Percentiles rank a stretch among this genome's conserved stretches.
phyloP scores from a whole-genome alignment of 495 filamentous ascomycete species.

The Neurospora tetrasperma region DNA sequence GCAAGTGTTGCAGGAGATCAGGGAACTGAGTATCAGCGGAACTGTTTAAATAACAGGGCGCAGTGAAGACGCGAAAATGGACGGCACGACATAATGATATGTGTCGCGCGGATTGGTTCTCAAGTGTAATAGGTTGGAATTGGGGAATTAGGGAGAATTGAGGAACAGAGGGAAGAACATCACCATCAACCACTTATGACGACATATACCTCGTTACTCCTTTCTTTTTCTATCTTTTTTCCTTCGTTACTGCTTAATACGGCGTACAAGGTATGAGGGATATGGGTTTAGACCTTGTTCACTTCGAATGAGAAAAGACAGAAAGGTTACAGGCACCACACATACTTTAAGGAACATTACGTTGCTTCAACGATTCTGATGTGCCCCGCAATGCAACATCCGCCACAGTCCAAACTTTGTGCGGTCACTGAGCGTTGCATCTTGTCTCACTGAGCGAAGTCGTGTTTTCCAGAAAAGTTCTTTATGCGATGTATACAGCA shows the following conservation, averaged over 20 bases:
- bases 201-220: background rate
- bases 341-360: background rate
- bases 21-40: slow-evolving; percentile 82
- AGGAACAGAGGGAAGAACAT: background rate
- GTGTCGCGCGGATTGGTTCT: background rate
- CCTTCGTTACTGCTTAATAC: background rate
- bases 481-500: background rate
- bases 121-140: background rate
- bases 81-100: background rate
- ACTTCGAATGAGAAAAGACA: background rate
- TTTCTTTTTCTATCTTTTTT: background rate
- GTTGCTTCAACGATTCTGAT: background rate
- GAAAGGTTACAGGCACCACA: background rate
- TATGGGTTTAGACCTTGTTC: background rate
- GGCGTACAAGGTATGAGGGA: slow-evolving; percentile 9
- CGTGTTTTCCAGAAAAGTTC: background rate
- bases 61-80: background rate
- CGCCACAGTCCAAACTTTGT: background rate
- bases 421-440: background rate
- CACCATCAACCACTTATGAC: background rate
- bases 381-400: background rate
- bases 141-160: background rate
- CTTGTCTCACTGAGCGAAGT: background rate
- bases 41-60: slow-evolving; percentile 32
- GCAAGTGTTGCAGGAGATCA: slow-evolving; percentile 92